These are phyloP conservation scores for Metarhizium humberi DNA, from an alignment of 2,329 filamentous ascomycete species.

Conservation along the genomic window DNA sequence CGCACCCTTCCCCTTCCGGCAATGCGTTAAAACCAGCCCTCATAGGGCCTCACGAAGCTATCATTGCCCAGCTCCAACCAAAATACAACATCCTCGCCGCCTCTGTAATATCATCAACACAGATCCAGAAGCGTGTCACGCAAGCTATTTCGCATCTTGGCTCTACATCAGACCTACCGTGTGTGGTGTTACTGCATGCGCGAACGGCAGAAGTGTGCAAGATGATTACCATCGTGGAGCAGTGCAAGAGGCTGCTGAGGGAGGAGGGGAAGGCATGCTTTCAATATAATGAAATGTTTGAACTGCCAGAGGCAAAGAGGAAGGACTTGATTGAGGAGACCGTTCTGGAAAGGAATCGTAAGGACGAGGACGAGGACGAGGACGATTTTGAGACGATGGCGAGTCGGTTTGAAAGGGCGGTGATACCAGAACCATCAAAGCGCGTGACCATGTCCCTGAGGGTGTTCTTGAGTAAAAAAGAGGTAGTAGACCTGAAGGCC, in stretches of 20 bases:
- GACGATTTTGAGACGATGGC: slow-evolving; percentile 49
- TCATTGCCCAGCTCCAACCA: slow-evolving; percentile 32
- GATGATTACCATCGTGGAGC: slow-evolving; percentile 59
- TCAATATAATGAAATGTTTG: slow-evolving; percentile 49
- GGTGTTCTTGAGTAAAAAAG: slow-evolving; percentile 45
- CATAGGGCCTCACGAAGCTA: slow-evolving; percentile 28
- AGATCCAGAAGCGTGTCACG: slow-evolving; percentile 46
- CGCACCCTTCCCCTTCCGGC: slow-evolving; percentile 3
- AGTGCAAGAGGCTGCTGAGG: slow-evolving; percentile 47
- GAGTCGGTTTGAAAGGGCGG: slow-evolving; percentile 45
- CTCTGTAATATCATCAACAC: slow-evolving; percentile 50
- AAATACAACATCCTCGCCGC: slow-evolving; percentile 41
- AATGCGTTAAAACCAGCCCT: slow-evolving; percentile 11
- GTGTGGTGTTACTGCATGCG: slow-evolving; percentile 40
- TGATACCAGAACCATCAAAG: slow-evolving; percentile 34
- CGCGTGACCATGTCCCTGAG: slow-evolving; percentile 46
- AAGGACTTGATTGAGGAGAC: slow-evolving; percentile 32
- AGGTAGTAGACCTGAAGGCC: slow-evolving; percentile 45
- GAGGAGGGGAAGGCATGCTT: slow-evolving; percentile 38
- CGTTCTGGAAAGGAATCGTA: slow-evolving; percentile 20
- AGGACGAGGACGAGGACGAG: slow-evolving; percentile 20
- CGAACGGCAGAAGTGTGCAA: slow-evolving; percentile 48
- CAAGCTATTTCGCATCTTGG: slow-evolving; percentile 35
- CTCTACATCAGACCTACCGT: slow-evolving; percentile 12
- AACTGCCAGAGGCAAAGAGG: slow-evolving; percentile 27